Evolutionary conservation across 1,284 basidiomycete genomes (phyloP).

Genomic region (Ceratobasidium sp.): DNA sequence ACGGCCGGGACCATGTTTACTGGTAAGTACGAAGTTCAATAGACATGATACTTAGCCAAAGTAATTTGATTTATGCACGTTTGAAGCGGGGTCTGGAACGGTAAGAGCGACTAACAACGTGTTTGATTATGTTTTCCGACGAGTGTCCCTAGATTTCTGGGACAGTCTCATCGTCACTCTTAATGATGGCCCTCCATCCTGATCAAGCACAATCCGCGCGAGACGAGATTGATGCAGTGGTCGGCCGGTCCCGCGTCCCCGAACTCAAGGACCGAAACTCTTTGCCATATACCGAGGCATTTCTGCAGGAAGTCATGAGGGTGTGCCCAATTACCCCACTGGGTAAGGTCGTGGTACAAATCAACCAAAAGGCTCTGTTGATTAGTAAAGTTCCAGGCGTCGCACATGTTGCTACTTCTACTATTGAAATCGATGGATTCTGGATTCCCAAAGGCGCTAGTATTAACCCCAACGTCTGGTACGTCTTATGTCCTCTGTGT

Average conservation of each 20-base stretch:
- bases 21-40: background rate
- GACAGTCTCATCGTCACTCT: background rate
- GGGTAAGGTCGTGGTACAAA: background rate
- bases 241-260: constrained; percentile 18
- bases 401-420: background rate
- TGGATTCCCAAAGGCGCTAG: constrained; percentile 6
- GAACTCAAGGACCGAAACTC: background rate
- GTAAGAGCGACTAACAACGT: too few relatives aligned
- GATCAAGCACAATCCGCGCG: background rate
- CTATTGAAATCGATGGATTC: constrained; percentile 5
- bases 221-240: constrained; percentile 25
- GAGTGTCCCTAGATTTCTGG: background rate
- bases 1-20: constrained; percentile 1
- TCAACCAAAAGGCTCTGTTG: background rate
- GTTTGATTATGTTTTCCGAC: too few relatives aligned
- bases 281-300: constrained; percentile 41
- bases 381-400: background rate
- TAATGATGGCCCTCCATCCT: constrained; percentile 37
- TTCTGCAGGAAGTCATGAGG: constrained; percentile 40
- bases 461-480: background rate
- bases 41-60: background rate
- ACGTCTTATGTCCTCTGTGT: background rate
- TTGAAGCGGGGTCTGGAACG: background rate
- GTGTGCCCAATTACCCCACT: background rate
- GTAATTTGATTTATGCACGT: background rate